Evolutionary conservation across 192 early-diverging fungal genomes (phyloP), one percentile per base, ranked within the genome.

Genomic region (Entophlyctis luteolus): DNA sequence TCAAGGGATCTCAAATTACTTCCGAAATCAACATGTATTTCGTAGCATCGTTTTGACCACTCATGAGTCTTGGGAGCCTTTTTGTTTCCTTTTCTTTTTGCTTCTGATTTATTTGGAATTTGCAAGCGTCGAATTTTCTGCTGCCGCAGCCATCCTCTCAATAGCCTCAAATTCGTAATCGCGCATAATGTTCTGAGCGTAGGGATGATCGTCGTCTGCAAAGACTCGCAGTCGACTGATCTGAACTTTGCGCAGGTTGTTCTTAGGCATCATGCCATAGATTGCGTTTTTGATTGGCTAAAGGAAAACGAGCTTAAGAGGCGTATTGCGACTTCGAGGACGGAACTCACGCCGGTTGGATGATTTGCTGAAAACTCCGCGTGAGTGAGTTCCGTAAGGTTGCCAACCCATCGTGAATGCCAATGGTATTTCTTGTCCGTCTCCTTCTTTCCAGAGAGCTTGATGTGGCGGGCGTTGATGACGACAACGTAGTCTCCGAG

Each of bases 401-500:
- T 92, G 53, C 95, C 94, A 8, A 89, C 89, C 75, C 89, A 90
- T 57, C 87, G 86, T 46, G 90, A 86, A 62, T 98, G 93, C 79
- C 90, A 88, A 62, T 85, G 74, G 80, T 96, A 98, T 34, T 89
- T 67, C 73, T 98, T 96, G 62, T 92, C 84, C 67, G 87, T 81
- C 16, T 80, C 84, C 72, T 96, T 94, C 57, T 90, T 90, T 35
- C 92, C 94, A 28, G 90, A 86, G 14, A 93, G 83, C 20, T 73
- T 77, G 10, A 94, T 73, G 63, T 90, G 85, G 55, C 84, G 84
- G 28, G 93, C 91, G 69, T 98, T 98, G 63, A 93, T 88, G 14
- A 98, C 92, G 1, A 98, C 93, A 0, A 98, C 96, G 70, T 94
- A 94, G 73, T 98, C 96, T 37, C 96, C 96, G 74, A 87, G 88